Percentiles rank a stretch among this genome's conserved stretches.
phyloP scores from a whole-genome alignment of 306 rosid species.

The peach (Prunus persica) region Prunus_persica_NCBIv2 NC_034010.1:26553501-26554000 shows the following conservation, averaged over 20 bases:
- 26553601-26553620: constrained; percentile 4
- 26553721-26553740: no score
- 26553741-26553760: no score
- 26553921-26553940: background rate
- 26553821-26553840: no score
- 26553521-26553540: background rate
- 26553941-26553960: background rate
- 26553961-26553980: background rate
- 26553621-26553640: background rate
- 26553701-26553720: background rate
- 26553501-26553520: background rate
- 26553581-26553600: background rate
- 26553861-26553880: background rate
- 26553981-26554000: background rate
- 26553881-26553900: background rate
- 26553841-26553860: no score
- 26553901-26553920: background rate
- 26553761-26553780: no score
- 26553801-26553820: no score
- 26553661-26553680: background rate
- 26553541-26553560: background rate
- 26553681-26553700: background rate
- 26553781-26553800: no score
- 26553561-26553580: background rate
- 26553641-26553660: background rate